Conservation (phyloP, 495 filamentous ascomycete species). For the Filosporella fistucella region DNA sequence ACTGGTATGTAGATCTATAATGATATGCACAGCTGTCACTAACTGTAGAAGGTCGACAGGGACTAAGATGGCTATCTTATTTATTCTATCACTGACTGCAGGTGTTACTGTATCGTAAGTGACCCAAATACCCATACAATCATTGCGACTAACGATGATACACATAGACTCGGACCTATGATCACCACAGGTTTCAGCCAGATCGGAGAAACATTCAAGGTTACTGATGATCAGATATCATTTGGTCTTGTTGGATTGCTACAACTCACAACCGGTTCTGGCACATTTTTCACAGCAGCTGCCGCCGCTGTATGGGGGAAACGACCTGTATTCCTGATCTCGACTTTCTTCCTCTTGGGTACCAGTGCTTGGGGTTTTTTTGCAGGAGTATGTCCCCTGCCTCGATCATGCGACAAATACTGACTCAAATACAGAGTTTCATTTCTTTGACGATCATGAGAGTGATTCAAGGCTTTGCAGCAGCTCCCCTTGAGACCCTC, state of each 20-base stretch:
- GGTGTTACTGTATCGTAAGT: conserved; percentile 12
- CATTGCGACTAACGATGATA: neutral
- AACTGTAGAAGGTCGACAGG: conserved; percentile 7
- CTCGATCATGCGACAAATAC: neutral
- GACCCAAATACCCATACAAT: conserved; percentile 12
- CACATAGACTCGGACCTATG: conserved; percentile 44
- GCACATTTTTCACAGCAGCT: conserved; percentile 54
- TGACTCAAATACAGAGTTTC: conserved; percentile 28
- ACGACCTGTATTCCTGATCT: conserved; percentile 54
- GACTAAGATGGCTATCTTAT: conserved; percentile 11
- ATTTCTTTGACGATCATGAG: conserved; percentile 44
- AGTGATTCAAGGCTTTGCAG: conserved; percentile 45
- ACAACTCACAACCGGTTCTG: conserved; percentile 41
- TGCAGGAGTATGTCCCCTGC: conserved; percentile 27
- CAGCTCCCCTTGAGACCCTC: conserved; percentile 53
- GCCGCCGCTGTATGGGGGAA: conserved; percentile 60
- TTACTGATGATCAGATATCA: conserved; percentile 33
- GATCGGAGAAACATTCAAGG: conserved; percentile 34
- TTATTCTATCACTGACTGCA: conserved; percentile 8
- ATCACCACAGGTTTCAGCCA: conserved; percentile 41
- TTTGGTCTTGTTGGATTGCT: conserved; percentile 36
- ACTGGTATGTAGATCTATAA: conserved; percentile 20
- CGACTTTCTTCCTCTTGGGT: conserved; percentile 50
- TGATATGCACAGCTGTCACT: neutral
- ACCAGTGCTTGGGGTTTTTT: conserved; percentile 56